Conservation (phyloP, 2,329 filamentous ascomycete genomes). For the Trichophyton benhamiae region DNA sequence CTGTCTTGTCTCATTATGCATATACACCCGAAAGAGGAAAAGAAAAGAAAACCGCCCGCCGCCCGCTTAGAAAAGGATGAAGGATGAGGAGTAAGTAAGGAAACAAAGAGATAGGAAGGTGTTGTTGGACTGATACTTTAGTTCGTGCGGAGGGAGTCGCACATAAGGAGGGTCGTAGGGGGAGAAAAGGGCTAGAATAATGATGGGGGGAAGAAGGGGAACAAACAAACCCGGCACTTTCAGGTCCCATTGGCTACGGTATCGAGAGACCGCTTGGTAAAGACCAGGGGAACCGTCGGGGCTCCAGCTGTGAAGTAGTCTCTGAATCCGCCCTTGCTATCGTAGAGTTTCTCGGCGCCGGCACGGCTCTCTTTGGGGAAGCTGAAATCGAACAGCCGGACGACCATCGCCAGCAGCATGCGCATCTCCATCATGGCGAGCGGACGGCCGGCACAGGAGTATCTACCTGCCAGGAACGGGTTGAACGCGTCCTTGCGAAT, state of each 20-base stretch:
- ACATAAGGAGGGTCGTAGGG: too few species aligned
- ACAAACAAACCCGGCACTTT: background rate
- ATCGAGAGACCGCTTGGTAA: background rate
- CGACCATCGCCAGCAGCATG: conserved; percentile 24
- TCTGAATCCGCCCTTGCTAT: background rate
- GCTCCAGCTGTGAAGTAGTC: background rate
- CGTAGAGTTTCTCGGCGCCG: background rate
- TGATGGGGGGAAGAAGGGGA: background rate
- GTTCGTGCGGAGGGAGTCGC: background rate
- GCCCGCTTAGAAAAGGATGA: background rate
- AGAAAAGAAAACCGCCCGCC: background rate
- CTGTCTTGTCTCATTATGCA: background rate
- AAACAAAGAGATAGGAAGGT: background rate
- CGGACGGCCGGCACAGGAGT: conserved; percentile 22
- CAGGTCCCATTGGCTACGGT: background rate
- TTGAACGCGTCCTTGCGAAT: conserved; percentile 18
- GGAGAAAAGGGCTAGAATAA: background rate
- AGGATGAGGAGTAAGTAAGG: background rate
- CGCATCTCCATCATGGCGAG: conserved; percentile 24
- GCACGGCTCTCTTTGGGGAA: conserved; percentile 9
- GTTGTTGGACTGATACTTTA: too few species aligned
- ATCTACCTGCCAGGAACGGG: conserved; percentile 20
- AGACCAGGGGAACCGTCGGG: background rate
- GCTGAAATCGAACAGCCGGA: conserved; percentile 27
- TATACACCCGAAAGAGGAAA: conserved; percentile 2